Evolutionary conservation across 305 asterid species (phyloP).

Genomic region (Coffea humblotiana): DNA sequence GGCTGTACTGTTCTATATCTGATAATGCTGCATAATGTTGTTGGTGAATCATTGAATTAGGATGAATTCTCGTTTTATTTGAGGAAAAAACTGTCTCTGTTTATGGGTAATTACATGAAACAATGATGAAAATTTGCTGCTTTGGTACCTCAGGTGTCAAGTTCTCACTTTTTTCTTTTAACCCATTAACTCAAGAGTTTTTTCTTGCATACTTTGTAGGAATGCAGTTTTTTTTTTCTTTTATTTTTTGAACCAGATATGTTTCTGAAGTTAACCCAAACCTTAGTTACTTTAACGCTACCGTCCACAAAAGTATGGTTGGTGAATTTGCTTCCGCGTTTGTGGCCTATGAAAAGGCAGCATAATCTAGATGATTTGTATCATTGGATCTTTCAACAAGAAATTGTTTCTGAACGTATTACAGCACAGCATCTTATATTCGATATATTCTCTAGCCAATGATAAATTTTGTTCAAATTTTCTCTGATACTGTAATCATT

Average conservation of each 20-base stretch:
- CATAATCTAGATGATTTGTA: background rate
- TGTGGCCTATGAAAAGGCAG: background rate
- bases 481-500: background rate
- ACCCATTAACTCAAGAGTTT: background rate
- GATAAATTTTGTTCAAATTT: background rate
- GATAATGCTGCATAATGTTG: conserved; percentile 1
- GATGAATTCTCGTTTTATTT: background rate
- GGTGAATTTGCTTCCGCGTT: background rate
- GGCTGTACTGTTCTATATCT: background rate
- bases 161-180: background rate
- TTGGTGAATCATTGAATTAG: background rate
- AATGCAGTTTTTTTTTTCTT: too few species aligned
- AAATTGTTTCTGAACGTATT: too few species aligned
- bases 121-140: background rate
- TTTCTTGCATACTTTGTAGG: background rate
- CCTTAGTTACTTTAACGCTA: background rate
- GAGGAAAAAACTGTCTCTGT: background rate
- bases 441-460: background rate
- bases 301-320: background rate
- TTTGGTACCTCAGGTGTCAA: background rate
- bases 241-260: too few species aligned
- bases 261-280: background rate
- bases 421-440: background rate
- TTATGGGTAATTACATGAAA: background rate
- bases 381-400: background rate